A percentile compares a stretch with the other conserved stretches of the same genome.
Conservation (phyloP, 2,329 filamentous ascomycete genomes). For the Hypoxylon sp. region DNA sequence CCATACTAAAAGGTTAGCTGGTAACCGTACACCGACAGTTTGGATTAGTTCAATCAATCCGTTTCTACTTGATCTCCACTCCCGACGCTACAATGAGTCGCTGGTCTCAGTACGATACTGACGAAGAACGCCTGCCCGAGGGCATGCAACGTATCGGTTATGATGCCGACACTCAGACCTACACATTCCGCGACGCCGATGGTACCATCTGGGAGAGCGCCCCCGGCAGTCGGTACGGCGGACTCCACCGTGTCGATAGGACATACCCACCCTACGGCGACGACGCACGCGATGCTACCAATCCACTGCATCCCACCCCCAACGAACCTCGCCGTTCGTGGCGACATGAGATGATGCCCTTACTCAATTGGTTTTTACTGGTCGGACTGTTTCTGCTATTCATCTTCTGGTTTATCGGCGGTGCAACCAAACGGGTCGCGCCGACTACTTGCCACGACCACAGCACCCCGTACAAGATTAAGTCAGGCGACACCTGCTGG, state of each 20-base stretch:
- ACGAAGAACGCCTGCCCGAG: constrained; percentile 63
- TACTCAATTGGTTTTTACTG: constrained; percentile 71
- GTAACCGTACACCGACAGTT: background rate
- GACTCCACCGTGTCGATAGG: constrained; percentile 53
- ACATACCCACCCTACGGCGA: constrained; percentile 43
- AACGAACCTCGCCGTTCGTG: constrained; percentile 57
- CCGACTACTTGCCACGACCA: constrained; percentile 52
- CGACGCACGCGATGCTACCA: constrained; percentile 44
- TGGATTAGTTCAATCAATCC: constrained; percentile 11
- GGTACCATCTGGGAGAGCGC: constrained; percentile 63
- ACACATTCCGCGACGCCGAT: constrained; percentile 62
- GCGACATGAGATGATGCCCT: constrained; percentile 67
- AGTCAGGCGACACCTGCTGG: constrained; percentile 68
- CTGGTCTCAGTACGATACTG: constrained; percentile 57
- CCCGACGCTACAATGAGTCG: constrained; percentile 50
- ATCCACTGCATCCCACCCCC: constrained; percentile 40
- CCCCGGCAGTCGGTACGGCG: constrained; percentile 62
- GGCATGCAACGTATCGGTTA: constrained; percentile 66
- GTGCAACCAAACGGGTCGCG: constrained; percentile 48
- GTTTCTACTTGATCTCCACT: constrained; percentile 11
- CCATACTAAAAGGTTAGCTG: background rate
- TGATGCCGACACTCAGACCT: constrained; percentile 64
- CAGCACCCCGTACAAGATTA: constrained; percentile 58
- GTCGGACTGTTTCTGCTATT: constrained; percentile 66
- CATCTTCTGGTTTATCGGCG: constrained; percentile 64